Base-by-base conservation (phyloP, 2,329 filamentous ascomycete genomes). In the Monilinia vaccinii-corymbosi region DNA sequence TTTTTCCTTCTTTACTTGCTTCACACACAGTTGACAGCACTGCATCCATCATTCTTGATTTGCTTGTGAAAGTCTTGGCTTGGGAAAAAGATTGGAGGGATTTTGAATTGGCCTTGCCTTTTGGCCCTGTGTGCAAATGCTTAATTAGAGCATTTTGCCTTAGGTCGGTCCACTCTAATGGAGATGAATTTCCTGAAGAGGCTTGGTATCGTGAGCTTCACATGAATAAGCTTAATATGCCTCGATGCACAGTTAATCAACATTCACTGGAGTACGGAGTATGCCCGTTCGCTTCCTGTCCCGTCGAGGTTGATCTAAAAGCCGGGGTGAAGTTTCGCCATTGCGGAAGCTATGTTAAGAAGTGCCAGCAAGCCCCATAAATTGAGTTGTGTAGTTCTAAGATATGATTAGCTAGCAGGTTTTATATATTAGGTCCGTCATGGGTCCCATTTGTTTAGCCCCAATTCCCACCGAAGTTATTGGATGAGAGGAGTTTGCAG, bases 311-410 rank as follows among this genome's bases (percentile, higher is more conserved):
- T 59, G 48, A 59, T 53, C 48, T 59, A 40, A 53, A 53, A 59
- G 38, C 56, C 21, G 47, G 56, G 56, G 48, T 31, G 47, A 31
- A 28, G 45, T 59, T 59, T 59, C 56, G 56, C 56, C 48, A 59
- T 59, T 59, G 48, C 48, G 56, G 56, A 59, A 53, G 40, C 56
- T 59, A 59, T 59, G 34, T 51, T 32, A n/a, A 53, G 56, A 59
- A 59, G 56, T 51, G 34, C 49, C 49, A 60, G 31, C 25, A 36
- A 49, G 55, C 57, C 48, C 49, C 42, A 60, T 42, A 55, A 23
- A 46, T 23, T 25, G 40, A 32, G 42, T 34, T 21, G 49, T 28
- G 25, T 28, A 28, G 49, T n/a, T 55, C 4, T 34, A 36, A 52
- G 31, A 16, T 32, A 14, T 52, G 31, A 51, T 58, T 53, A 46